Base-by-base conservation (phyloP, 2,329 filamentous ascomycete genomes). In the Monosporascus sp. region DNA sequence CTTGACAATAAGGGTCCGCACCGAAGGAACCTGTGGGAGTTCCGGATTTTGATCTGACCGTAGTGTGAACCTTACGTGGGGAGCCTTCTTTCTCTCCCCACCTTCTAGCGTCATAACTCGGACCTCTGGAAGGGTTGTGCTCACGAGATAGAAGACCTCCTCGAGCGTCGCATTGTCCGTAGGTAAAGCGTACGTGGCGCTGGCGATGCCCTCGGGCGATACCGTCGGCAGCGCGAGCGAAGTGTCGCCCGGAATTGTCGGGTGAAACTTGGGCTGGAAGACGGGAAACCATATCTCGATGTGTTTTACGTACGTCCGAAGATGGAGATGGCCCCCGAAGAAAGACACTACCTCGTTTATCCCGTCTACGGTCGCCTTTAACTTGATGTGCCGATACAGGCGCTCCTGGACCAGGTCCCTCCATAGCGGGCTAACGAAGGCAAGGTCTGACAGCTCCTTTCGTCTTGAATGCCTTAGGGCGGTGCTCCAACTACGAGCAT, bases 281-380 rank as follows among this genome's bases (percentile, higher is more conserved):
- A 90, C 86, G 3, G 88, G 87, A 57, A 90, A 88, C 86, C 87
- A 90, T 43, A 90, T 77, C 69, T 90, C 87, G 54, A 90, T 79
- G 63, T 90, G 87, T 59, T 83, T 85, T 55, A 90, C 82, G 60
- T 89, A 83, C 8, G 70, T 61, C 20, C 80, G 77, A 6, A 90
- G 77, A 62, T 88, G 81, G 27, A 77, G 73, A 54, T 84, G 77
- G 9, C 69, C 59, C 17, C 72, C 67, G 59, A 90, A 87, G 74
- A 86, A 89, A 36, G 72, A 58, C 57, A 80, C 74, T 7, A 86
- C 81, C 48, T 83, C 76, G 43, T 79, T 72, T 41, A 89, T 71
- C 17, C 80, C 85, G n/a, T 80, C 76, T 38, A 80, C 73, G 0
- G 86, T 89, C 0, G 85, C 87, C 70, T 89, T 88, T 60, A 90